Base-by-base conservation (phyloP, 2,329 filamentous ascomycete species). In the Rosellinia necatrix region DNA sequence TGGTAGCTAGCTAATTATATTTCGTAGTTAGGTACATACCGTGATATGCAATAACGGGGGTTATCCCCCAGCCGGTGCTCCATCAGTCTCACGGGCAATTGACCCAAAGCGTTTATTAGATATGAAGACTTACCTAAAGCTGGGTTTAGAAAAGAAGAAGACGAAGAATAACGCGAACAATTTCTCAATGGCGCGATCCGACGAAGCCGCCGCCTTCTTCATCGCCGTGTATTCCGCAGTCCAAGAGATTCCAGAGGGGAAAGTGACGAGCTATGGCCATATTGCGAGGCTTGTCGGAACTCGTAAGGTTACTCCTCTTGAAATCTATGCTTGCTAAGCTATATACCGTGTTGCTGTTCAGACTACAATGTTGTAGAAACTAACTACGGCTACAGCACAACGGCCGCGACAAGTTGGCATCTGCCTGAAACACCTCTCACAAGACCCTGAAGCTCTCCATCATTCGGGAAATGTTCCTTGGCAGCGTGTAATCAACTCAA, bases 401-500 rank as follows among this genome's bases (percentile, higher is more conserved):
- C 79, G 88, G 2, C 85, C 88, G 1, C 84, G 92, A 54, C 93
- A 97, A 75, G 92, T 97, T 6, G 93, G 93, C 49, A 81, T 94
- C 42, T 96, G 90, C 72, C 82, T 97, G 22, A 97, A 96, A 72
- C 88, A 96, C 70, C 84, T 97, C 10, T 84, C 92, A 1, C 68
- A 75, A 6, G 78, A 83, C 54, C 66, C 76, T 0, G 71, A 75
- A 0, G 62, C 70, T 52, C 78, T 74, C 54, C 96, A 88, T 75
- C 88, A 96, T 71, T 78, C 82, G 56, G 78, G 77, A 21, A 97
- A 88, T 62, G 93, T 97, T 3, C 93, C 93, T 0, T 97, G 93
- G 93, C 93, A 97, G 77, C 81, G 94, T 55, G 90, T 97, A 57
- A 89, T 97, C 70, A 96, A 93, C 72, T 78, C 90, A 12, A 93